Conservation (phyloP, 2,329 filamentous ascomycete species). For the Camillea tinctor region DNA sequence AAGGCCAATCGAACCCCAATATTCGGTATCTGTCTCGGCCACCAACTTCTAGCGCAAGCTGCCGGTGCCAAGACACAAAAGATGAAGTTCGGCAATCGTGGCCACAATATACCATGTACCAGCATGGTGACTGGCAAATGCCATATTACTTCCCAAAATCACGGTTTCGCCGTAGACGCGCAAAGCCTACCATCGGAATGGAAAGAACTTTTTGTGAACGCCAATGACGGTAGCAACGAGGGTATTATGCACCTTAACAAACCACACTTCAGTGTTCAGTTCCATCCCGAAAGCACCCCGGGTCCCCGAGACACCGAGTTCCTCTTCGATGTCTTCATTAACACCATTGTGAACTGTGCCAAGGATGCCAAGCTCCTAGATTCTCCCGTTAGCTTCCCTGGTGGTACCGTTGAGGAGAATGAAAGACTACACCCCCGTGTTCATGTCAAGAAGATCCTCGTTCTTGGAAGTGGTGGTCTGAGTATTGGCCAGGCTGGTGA, state of each 20-base stretch:
- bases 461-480: slow-evolving; percentile 90
- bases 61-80: slow-evolving; percentile 83
- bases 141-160: slow-evolving; percentile 98
- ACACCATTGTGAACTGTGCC: slow-evolving; percentile 73
- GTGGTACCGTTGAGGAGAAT: slow-evolving; percentile 78
- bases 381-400: slow-evolving; percentile 81
- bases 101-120: slow-evolving; percentile 97
- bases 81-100: slow-evolving; percentile 99
- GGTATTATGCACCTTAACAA: slow-evolving; percentile 84
- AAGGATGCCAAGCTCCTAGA: slow-evolving; percentile 65
- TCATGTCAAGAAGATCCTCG: slow-evolving; percentile 87
- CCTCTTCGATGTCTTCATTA: slow-evolving; percentile 94
- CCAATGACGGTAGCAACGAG: slow-evolving; percentile 97
- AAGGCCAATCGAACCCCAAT: slow-evolving; percentile 79
- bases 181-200: slow-evolving; percentile 73
- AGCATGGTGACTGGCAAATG: slow-evolving; percentile 94
- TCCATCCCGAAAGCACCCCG: slow-evolving; percentile 95
- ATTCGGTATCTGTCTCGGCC: slow-evolving; percentile 94
- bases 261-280: slow-evolving; percentile 99
- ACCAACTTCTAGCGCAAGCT: slow-evolving; percentile 87
- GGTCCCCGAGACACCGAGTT: slow-evolving; percentile 95
- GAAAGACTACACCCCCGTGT: slow-evolving; percentile 73
- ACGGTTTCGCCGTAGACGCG: slow-evolving; percentile 91
- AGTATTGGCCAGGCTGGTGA: slow-evolving; percentile 98
- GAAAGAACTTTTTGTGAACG: slow-evolving; percentile 95